Conservation (phyloP, 2,329 filamentous ascomycete genomes). For the Xenoacremonium recifei region DNA sequence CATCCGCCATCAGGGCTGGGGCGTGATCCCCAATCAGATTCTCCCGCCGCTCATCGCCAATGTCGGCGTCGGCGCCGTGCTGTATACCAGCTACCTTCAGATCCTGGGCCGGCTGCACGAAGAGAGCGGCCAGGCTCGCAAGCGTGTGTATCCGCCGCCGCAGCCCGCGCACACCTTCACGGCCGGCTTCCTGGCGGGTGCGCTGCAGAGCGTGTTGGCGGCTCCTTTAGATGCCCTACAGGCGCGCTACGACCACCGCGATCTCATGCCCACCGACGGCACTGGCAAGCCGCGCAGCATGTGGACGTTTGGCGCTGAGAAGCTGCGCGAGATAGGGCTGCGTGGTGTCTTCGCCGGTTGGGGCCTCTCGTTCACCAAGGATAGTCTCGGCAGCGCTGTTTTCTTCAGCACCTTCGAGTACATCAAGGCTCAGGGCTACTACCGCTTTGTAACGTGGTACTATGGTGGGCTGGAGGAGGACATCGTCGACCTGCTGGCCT, state of each 20-base stretch:
- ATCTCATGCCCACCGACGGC: constrained; percentile 42
- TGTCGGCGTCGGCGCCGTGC: constrained; percentile 68
- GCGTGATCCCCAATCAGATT: constrained; percentile 73
- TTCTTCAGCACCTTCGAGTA: constrained; percentile 78
- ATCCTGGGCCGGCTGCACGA: constrained; percentile 65
- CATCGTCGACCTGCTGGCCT: constrained; percentile 48
- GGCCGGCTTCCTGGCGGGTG: constrained; percentile 68
- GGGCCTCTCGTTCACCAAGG: constrained; percentile 66
- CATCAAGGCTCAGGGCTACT: constrained; percentile 70
- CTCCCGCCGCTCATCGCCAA: constrained; percentile 74
- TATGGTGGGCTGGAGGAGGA: constrained; percentile 60
- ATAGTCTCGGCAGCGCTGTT: constrained; percentile 65
- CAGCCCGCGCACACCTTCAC: constrained; percentile 61
- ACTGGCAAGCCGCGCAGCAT: constrained; percentile 56
- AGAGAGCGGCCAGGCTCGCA: constrained; percentile 54
- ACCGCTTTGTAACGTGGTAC: constrained; percentile 67
- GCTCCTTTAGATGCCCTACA: constrained; percentile 76
- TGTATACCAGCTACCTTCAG: constrained; percentile 75
- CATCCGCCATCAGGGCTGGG: constrained; percentile 68
- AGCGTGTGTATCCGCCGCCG: constrained; percentile 69
- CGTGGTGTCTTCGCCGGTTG: constrained; percentile 75
- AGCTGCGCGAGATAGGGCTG: constrained; percentile 67
- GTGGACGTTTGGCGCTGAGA: constrained; percentile 67
- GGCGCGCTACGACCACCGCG: constrained; percentile 64
- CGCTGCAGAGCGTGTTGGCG: constrained; percentile 68